Percentiles rank a stretch among this genome's conserved stretches.
phyloP scores from a whole-genome alignment of 345 rosid species.

The Erysimum cheiranthoides region DNA sequence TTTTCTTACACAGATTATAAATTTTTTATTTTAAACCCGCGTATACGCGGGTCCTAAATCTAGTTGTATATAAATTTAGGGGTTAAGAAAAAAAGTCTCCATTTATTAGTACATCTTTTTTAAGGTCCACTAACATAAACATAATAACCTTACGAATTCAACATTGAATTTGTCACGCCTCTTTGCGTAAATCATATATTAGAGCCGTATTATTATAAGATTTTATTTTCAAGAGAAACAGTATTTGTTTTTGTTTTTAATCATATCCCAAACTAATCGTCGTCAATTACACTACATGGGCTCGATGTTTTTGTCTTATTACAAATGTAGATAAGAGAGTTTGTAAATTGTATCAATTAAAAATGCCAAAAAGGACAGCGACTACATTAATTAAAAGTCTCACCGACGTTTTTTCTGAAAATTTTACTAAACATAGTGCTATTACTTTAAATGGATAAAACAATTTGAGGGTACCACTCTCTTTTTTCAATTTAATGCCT shows the following conservation, averaged over 20 bases:
- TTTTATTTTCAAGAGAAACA: background rate
- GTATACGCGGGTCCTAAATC: too few relatives aligned
- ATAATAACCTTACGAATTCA: conserved; percentile 32
- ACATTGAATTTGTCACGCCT: conserved; percentile 28
- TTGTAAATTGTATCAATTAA: background rate
- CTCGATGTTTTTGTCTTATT: conserved; percentile 22
- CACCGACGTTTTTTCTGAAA: conserved; percentile 22
- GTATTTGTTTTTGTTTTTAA: background rate
- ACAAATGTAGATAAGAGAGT: conserved; percentile 6
- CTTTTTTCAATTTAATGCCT: background rate
- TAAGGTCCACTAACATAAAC: conserved; percentile 19
- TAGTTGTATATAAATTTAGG: background rate
- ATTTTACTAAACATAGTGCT: conserved; percentile 18
- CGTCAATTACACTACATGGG: conserved; percentile 20
- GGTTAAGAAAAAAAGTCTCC: background rate
- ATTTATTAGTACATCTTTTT: background rate
- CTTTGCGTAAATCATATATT: conserved; percentile 25
- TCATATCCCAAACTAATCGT: conserved; percentile 7
- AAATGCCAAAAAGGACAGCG: conserved; percentile 18
- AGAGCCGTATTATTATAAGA: background rate
- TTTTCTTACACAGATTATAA: too few relatives aligned
- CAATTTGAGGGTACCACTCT: background rate
- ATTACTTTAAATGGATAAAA: background rate
- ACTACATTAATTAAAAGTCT: conserved; percentile 11
- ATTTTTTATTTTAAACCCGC: too few relatives aligned